Evolutionary conservation across 2,329 filamentous ascomycete species (phyloP), one percentile per base, ranked within the genome.

Genomic region (Pseudophaeomoniella oleicola): DNA sequence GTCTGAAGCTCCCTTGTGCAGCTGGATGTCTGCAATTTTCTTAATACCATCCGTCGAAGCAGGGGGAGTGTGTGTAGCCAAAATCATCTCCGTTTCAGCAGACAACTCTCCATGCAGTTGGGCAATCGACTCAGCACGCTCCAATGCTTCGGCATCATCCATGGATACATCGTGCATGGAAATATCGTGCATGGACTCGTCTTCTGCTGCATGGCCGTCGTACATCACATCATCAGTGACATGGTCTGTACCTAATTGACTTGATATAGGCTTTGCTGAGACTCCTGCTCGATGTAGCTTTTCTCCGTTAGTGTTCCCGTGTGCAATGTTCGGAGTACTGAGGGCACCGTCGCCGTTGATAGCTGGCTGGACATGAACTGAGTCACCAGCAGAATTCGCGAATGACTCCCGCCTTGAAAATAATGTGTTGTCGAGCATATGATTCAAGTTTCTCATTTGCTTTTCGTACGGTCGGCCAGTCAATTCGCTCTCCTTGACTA

Each of bases 401-500:
- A 70, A 43, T 52, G 66, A 58, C 58, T 60, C 57, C 69, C 75
- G 49, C 35, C 61, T 58, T 40, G 60, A 69, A 46, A 59, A 60
- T 38, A 82, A 62, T 46, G 78, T 78, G 30, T 72, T 69, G 41
- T 85, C 78, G 4, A 90, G 62, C 44, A 88, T 71, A 34, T 65
- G 64, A 47, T 90, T 82, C 5, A 94, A 63, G 49, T 90, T 80
- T 44, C 74, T 74, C 29, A 83, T 63, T 38, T 87, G 69, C 34
- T 69, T 69, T 36, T 86, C 80, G 32, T 76, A 72, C 1, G 81
- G 67, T 48, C 77, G 79, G 36, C 77, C 71, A 35, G 71, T 77
- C 30, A 93, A 68, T 41, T 90, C 82, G n/a, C 82, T 78, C 55
- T 96, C 88, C 37, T 83, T 82, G 37, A 71, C 72, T 33, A 86